These are phyloP conservation scores for Xylaria nigripes DNA, from an alignment of 495 filamentous ascomycete species.

Conservation along the genomic window DNA sequence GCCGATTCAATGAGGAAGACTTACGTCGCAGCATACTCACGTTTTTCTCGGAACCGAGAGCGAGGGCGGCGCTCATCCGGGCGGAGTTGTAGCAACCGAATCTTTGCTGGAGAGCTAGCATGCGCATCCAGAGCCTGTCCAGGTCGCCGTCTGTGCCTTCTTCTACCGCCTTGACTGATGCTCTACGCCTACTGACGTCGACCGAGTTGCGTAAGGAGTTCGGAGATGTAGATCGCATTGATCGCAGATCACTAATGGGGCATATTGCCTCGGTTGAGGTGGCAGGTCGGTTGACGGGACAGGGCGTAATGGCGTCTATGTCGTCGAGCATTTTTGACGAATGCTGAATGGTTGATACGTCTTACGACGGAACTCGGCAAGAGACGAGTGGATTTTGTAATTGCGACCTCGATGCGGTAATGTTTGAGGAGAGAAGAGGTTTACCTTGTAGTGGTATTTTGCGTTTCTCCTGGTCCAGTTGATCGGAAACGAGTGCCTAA, in stretches of 20 bases:
- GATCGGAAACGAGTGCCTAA: background rate
- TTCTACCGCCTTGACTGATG: constrained; percentile 24
- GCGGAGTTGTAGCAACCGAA: constrained; percentile 41
- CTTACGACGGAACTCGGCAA: background rate
- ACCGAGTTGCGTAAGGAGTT: constrained; percentile 16
- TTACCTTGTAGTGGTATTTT: background rate
- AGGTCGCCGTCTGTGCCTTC: constrained; percentile 28
- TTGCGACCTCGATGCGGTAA: background rate
- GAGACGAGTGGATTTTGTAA: background rate
- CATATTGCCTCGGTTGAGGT: constrained; percentile 8
- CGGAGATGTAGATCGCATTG: constrained; percentile 19
- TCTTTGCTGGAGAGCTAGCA: constrained; percentile 35
- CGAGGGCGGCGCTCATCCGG: constrained; percentile 37
- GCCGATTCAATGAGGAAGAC: constrained; percentile 9
- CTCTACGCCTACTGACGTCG: constrained; percentile 14
- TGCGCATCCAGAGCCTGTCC: constrained; percentile 35
- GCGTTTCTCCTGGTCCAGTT: background rate
- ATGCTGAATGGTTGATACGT: background rate
- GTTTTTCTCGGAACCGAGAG: constrained; percentile 29
- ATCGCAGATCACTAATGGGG: constrained; percentile 10
- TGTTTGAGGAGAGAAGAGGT: background rate
- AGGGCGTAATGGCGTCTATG: constrained; percentile 27
- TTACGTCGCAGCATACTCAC: constrained; percentile 31
- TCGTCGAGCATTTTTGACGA: constrained; percentile 14
- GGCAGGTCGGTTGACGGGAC: constrained; percentile 10